Percentiles rank a stretch among this genome's conserved stretches.
Conservation (phyloP, 2,329 filamentous ascomycete genomes). For the Tolypocladium pustulatum region DNA sequence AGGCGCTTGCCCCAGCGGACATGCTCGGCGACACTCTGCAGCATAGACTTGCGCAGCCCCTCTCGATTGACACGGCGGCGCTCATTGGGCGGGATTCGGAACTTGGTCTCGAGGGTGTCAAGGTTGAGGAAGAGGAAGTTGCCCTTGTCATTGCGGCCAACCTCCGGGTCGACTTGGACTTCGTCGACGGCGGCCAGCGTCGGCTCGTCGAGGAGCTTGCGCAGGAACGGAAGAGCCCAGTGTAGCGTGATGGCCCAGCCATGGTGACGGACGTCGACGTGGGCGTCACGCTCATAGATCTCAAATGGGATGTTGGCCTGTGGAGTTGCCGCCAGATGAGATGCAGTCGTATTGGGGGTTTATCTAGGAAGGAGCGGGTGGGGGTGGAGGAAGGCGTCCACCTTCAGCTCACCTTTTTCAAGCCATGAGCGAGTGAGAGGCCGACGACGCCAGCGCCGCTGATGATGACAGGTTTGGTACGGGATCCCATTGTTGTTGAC, state of each 20-base stretch:
- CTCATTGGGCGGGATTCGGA: constrained; percentile 25
- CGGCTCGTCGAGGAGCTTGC: constrained; percentile 12
- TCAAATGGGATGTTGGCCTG: constrained; percentile 20
- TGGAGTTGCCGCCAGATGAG: background rate
- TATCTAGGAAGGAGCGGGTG: too few species aligned
- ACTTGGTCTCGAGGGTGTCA: constrained; percentile 23
- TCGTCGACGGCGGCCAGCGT: constrained; percentile 13
- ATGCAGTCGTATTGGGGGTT: background rate
- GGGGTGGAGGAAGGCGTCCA: background rate
- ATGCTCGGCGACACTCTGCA: constrained; percentile 14
- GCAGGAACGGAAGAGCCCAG: constrained; percentile 35
- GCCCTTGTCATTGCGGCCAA: constrained; percentile 26
- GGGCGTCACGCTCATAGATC: constrained; percentile 19
- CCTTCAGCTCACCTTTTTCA: constrained; percentile 17
- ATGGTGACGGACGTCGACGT: constrained; percentile 20
- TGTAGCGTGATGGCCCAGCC: constrained; percentile 53
- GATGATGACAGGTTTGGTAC: constrained; percentile 20
- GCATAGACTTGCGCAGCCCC: constrained; percentile 20
- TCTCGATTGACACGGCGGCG: constrained; percentile 25
- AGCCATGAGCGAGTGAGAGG: constrained; percentile 23
- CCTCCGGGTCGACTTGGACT: constrained; percentile 21
- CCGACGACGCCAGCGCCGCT: constrained; percentile 26
- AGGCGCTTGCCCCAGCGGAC: constrained; percentile 23
- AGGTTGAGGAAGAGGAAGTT: constrained; percentile 31
- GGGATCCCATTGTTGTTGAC: constrained; percentile 1